A percentile compares a stretch with the other conserved stretches of the same genome.
Conservation (phyloP, 345 rosid genomes). For the Excoecaria cochinchinensis region DNA sequence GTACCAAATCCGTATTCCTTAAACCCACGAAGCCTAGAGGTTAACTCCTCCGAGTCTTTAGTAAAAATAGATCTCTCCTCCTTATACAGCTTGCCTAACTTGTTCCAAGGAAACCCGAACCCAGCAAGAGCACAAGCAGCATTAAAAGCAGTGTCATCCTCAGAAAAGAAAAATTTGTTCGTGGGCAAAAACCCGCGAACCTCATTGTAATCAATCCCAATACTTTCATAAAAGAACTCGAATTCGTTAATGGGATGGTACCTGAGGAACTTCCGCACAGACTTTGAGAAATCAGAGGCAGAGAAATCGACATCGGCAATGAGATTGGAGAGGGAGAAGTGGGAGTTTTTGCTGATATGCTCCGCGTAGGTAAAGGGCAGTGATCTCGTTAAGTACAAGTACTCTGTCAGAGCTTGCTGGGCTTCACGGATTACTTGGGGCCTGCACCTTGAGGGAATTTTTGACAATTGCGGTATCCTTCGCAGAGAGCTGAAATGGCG, state of each 20-base stretch:
- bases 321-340: constrained; percentile 45
- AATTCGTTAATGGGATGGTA: constrained; percentile 74
- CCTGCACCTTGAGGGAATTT: constrained; percentile 37
- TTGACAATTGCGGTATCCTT: constrained; percentile 5
- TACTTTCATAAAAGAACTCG: constrained; percentile 76
- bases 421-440: constrained; percentile 48
- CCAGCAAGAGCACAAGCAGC: constrained; percentile 48
- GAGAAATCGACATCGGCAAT: constrained; percentile 43
- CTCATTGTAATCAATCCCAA: constrained; percentile 59
- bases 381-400: constrained; percentile 50
- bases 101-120: constrained; percentile 78
- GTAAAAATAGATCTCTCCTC: constrained; percentile 52
- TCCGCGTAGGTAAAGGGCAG: constrained; percentile 60
- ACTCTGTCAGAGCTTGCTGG: constrained; percentile 55
- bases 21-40: constrained; percentile 32
- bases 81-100: constrained; percentile 52
- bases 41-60: constrained; percentile 38
- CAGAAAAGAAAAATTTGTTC: constrained; percentile 56
- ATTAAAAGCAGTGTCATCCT: constrained; percentile 44
- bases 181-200: constrained; percentile 39
- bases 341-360: constrained; percentile 50
- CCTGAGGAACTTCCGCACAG: constrained; percentile 48
- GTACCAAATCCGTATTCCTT: constrained; percentile 42
- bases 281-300: constrained; percentile 32
- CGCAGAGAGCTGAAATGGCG: constrained; percentile 19